Base-by-base conservation (phyloP, 352 stramenopile genomes). In the Globisporangium alternatum region DNA sequence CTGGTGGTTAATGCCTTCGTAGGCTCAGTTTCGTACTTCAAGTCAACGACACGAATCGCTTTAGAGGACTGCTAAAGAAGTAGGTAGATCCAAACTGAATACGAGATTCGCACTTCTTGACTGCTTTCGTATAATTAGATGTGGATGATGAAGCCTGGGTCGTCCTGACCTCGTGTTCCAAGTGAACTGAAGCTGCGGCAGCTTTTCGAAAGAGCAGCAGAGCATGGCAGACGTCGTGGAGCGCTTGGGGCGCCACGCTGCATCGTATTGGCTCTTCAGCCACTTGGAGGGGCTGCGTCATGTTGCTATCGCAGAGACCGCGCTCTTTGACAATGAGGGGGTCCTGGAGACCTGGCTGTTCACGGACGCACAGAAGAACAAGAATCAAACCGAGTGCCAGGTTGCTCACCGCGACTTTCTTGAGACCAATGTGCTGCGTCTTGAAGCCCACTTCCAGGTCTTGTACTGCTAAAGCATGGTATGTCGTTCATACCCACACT, bases 301-400 rank as follows among this genome's bases (percentile, higher is more conserved):
- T 17, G 72, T 82, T 1, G 12, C 7, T 6, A 65, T 84, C 31
- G 69, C 74, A 0, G 74, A 80, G 33, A 77, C 74, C 6, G 76
- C 67, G 17, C 52, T 85, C n/a, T 74, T 82, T 45, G 69, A 81
- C 22, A 45, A 63, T 8, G 76, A 80, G 63, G 76, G 74, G n/a
- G 63, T 81, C 1, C 63, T 82, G 6, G 71, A 70, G n/a, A 63
- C 62, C 5, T 82, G 76, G 74, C 43, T 79, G 5, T 72, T 52
- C 54, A 39, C 64, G 3, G 57, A 45, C 19, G 8, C 35, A 21
- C 35, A 41, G 3, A 45, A 30, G 39, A 59, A 61, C n/a, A 60
- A 52, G 31, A 64, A 64, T 15, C 65, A 72, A 3, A 6, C 6
- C 13, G 45, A 54, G 2, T 62, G 54, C n/a, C 62, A 44, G 15